Percentiles rank a stretch among this genome's conserved stretches.
phyloP scores from a whole-genome alignment of 805 yeast species.

The Cyberlindnera samutprakarnensis region DNA sequence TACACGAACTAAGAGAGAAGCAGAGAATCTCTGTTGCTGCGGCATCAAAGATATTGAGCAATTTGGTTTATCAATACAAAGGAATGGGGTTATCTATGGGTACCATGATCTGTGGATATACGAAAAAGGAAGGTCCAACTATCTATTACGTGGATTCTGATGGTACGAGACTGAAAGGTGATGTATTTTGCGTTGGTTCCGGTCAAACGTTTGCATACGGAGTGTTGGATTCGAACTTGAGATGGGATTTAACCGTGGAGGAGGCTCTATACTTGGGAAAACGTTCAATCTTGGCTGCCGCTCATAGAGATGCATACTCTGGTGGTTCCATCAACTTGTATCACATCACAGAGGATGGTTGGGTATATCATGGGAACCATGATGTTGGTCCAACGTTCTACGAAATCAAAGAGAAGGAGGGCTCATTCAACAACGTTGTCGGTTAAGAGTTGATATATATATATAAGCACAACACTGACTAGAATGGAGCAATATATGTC shows the following conservation, averaged over 20 bases:
- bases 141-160: slow-evolving; percentile 95
- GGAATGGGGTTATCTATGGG: slow-evolving; percentile 99
- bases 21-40: slow-evolving; percentile 95
- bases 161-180: slow-evolving; percentile 93
- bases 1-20: slow-evolving; percentile 91
- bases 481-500: background rate
- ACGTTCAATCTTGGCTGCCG: slow-evolving; percentile 93
- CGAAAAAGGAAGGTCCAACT: slow-evolving; percentile 92
- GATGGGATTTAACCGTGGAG: slow-evolving; percentile 87
- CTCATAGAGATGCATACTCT: slow-evolving; percentile 96
- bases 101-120: slow-evolving; percentile 97
- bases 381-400: slow-evolving; percentile 88
- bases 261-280: slow-evolving; percentile 93
- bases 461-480: background rate
- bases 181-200: slow-evolving; percentile 93
- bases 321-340: slow-evolving; percentile 94
- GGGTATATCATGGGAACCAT: slow-evolving; percentile 94
- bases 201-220: slow-evolving; percentile 99
- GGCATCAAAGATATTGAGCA: slow-evolving; percentile 87
- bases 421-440: slow-evolving; percentile 77
- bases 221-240: slow-evolving; percentile 87
- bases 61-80: slow-evolving; percentile 86
- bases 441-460: slow-evolving; percentile 7
- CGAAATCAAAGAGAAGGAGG: slow-evolving; percentile 83
- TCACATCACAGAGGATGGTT: slow-evolving; percentile 89